Base-by-base conservation (phyloP, 768 basidiomycete species). In the Mycena galopus region DNA sequence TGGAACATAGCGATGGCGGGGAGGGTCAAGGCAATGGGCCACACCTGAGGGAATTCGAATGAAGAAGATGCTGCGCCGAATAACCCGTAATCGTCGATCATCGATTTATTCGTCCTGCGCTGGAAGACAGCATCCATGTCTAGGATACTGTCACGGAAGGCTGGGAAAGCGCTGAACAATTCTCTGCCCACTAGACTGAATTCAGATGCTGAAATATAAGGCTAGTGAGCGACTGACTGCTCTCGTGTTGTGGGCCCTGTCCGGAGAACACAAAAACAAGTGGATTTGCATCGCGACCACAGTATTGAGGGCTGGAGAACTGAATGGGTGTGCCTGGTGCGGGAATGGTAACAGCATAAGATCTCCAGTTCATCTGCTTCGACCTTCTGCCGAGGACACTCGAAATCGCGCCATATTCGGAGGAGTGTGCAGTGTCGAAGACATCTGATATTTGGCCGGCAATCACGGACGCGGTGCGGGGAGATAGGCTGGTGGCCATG, bases 1-100 rank as follows among this genome's bases (percentile, higher is more conserved):
- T 88, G 87, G 60, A 87, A 72, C 74, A 88, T 86, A 1, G 84
- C 78, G 27, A 88, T 73, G 2, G 86, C 77, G 4, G 86, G 86
- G 8, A 87, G 78, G 21, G 81, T 86, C 12, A 86, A 66, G 0
- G 80, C 74, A 11, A 86, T 83, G 1, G 82, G 80, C 83, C 82
- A 83, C 7, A 79, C 66, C 11, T 76, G 75, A 6, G 77, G 75
- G 8, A 79, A 70, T 12, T 55, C 23, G 9, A 47, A 23, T 59
- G 58, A 4, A 68, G 70, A 23, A 65, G 50, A 21, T 10, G 23
- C 27, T 1, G 74, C 57, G 5, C 25, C 61, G 30, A 87, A 88
- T 11, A 87, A 78, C 1, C 86, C 86, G 29, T 77, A 79, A 35
- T 76, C 72, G 25, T 77, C 65, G 21, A 87, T 78, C 51, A 87